Base-by-base conservation (phyloP, 495 filamentous ascomycete genomes). In the Aspergillus olivimuriae region DNA sequence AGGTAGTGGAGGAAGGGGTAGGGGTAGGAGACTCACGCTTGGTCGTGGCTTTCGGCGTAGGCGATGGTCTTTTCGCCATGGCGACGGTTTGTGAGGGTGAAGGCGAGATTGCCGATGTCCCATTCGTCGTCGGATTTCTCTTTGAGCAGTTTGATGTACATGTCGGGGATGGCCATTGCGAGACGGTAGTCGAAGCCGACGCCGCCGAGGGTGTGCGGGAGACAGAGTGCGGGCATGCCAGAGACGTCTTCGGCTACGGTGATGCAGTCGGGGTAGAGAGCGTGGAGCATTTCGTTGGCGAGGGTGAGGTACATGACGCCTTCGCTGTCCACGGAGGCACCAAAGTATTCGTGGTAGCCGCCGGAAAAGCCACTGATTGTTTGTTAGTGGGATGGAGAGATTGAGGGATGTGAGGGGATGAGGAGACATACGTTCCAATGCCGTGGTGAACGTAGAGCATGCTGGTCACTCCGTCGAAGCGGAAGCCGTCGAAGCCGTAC, bases 31-130 rank as follows among this genome's bases (percentile, higher is more conserved):
- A 87, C 70, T 80, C n/a, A 95, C 89, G 92, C 94, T 81, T 98
- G 92, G 55, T 98, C 92, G 61, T 98, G 92, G 56, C 84, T 90
- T 63, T 98, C 92, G 39, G 85, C 86, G 63, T 98, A 98, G 11
- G 92, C 94, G 52, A 98, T 97, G 4, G 92, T 97, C 75, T 97
- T 97, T 68, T 98, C 92, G 39, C 91, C 92, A 57, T 97, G 85
- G 14, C 92, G 81, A 24, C 92, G 77, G 66, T 98, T 95, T 30
- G 86, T 94, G 19, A 98, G 73, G 22, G 87, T 95, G 64, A 81
- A 88, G 55, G 80, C 77, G 42, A 98, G 83, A 48, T 75, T 82
- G 26, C 79, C 83, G 55, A 98, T 86, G 55, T 97, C 87, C 92
- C 92, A 98, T 7, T 95, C 86, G 52, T 82, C 78, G 53, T 98